Evolutionary conservation across 441 rosid species (phyloP), one percentile per base, ranked within the genome.

Genomic region (Gossypium schwendimanii): DNA sequence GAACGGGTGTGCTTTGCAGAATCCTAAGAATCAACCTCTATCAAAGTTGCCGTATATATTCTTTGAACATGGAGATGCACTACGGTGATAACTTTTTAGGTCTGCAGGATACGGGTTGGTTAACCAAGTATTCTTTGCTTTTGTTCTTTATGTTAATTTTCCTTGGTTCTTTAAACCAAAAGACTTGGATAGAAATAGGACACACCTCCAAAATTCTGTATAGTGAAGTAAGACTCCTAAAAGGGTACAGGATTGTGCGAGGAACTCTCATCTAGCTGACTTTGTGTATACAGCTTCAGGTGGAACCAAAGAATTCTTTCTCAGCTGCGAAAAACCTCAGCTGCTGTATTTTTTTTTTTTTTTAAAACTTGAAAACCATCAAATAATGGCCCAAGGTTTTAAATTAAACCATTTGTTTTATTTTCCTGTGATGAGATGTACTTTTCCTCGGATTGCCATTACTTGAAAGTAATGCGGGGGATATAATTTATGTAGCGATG

Each of bases 271-370:
- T 67, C 17, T 36, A 31, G 69, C 58, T 39, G 69, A 62, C 73
- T 28, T 70, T 77, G 78, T 76, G 71, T 70, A 79, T 77, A 77
- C 76, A 75, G 65, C 75, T 72, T 75, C 47, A 11, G 31, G 59
- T 57, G 79, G 58, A 72, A 66, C 61, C 41, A 72, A 14, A 53
- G 52, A 36, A 57, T 50, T 73, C 44, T 68, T 73, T 59, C 55
- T 11, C 33, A 14, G 14, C 17, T 64, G 64, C 45, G 44, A 23
- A 4, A 4, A 62, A 33, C 10, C 67, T 62, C 49, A 17, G 50
- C 6, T 44, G 39, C 57, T 24, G 24, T 49, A 14, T 17, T 47
- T 47, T 1, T 33, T 33, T 33, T 31, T 31, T 31, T 5, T 15
- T 20, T 23, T 23, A 23, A 1, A 49, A 26, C n/a, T 47, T 49